Evolutionary conservation across 1,284 basidiomycete genomes (phyloP), one percentile per base, ranked within the genome.

Genomic region (Pterula multifida): DNA sequence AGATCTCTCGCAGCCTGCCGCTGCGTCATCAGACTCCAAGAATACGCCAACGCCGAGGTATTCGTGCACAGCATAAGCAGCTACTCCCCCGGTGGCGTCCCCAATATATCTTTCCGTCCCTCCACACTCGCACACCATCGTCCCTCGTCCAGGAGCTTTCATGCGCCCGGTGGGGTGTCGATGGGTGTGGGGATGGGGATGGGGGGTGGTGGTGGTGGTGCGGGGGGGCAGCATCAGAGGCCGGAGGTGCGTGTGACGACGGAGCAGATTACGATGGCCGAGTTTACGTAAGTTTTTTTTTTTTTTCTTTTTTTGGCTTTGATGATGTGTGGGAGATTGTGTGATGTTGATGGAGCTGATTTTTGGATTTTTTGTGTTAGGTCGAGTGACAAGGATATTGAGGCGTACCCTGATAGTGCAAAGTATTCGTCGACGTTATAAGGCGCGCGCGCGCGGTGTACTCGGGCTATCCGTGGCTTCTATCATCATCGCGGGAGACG

Each of bases 1-100:
- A 81, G 77, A 24, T 70, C 76, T 6, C 78, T 81, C 47, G 78
- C 80, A 21, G 78, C 81, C 17, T 81, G 79, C 60, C 74, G 81
- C 48, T 73, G 76, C 19, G 79, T 83, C 46, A 79, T 82, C 58
- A 71, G 79, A 53, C 66, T 83, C 24, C 69, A 75, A 28, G 76
- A 79, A 36, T 76, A 73, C 60, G 70, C 63, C 53, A 61, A 66
- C 3, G 56, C 58, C 19, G 74, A 77, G 28, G 61, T 70, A 22
- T 76, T 76, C 53, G 65, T 77, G 15, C 70, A 75, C 58, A 42
- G 39, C 39, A 17, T 42, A 6, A 22, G 9, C 39, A 9, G 19
- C 39, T 19, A 6, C 17, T 9, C 39, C 17, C 6, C 39, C 39
- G 17, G 17, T 17, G 39, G n/a, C 39, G 39, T 6, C 39, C 9